phyloP scores from a whole-genome alignment of 805 yeast genomes.

The Ogataea pini region DNA sequence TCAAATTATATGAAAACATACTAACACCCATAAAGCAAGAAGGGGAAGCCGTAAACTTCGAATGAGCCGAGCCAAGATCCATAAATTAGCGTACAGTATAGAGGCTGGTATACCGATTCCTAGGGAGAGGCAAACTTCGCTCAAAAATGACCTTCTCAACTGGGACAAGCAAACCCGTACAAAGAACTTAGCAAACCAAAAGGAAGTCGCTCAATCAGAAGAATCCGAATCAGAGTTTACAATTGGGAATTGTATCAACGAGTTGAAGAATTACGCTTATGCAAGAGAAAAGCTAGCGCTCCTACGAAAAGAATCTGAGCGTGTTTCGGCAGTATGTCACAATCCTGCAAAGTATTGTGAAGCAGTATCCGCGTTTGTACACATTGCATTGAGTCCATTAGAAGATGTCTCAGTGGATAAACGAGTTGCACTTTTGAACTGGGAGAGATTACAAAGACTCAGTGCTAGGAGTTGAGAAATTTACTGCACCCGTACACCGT shows the following conservation, averaged over 20 bases:
- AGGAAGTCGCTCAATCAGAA: too few species aligned
- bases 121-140: background rate
- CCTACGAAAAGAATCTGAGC: background rate
- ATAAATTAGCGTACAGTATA: constrained; percentile 1
- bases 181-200: too few species aligned
- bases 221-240: too few species aligned
- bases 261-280: background rate
- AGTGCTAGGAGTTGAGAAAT: background rate
- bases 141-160: background rate
- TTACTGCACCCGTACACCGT: constrained; percentile 7
- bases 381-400: constrained; percentile 2
- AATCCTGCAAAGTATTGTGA: constrained; percentile 5
- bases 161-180: too few species aligned
- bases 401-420: background rate
- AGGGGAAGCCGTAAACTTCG: constrained; percentile 1
- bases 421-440: constrained; percentile 2
- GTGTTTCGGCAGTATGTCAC: constrained; percentile 6
- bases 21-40: background rate
- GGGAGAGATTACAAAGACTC: constrained; percentile 7
- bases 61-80: constrained; percentile 7
- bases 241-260: background rate
- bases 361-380: background rate
- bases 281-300: constrained; percentile 2
- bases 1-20: background rate
- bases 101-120: background rate